Conservation (phyloP, 495 filamentous ascomycete species). For the Pyrenopolyporus hunteri region DNA sequence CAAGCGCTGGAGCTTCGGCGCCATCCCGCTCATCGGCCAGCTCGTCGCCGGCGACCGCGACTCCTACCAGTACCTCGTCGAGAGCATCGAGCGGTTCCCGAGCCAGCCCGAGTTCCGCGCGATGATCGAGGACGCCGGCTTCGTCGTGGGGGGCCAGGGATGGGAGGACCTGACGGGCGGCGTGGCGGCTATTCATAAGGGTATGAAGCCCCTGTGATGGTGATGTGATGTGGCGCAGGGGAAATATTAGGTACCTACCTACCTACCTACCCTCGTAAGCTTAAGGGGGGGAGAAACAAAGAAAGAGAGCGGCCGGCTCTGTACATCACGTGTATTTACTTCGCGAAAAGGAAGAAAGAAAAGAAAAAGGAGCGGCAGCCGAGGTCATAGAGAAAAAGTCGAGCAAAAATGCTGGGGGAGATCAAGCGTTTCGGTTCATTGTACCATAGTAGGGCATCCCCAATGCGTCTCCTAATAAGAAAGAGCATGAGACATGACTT, state of each 20-base stretch:
- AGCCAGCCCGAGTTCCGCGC: conserved; percentile 79
- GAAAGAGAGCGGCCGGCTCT: background rate
- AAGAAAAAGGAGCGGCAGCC: background rate
- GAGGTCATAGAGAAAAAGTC: conserved; percentile 12
- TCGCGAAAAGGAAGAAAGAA: background rate
- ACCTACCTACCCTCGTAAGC: too few species aligned
- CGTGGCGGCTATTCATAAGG: conserved; percentile 95
- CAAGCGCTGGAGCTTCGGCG: conserved; percentile 93
- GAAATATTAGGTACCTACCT: background rate
- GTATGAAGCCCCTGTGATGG: conserved; percentile 77
- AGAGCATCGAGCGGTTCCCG: conserved; percentile 95
- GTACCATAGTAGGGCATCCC: conserved; percentile 15
- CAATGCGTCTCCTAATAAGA: background rate
- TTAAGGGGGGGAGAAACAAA: background rate
- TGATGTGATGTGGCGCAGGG: background rate
- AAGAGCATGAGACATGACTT: background rate
- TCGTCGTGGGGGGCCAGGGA: conserved; percentile 78
- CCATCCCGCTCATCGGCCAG: conserved; percentile 94
- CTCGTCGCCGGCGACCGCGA: conserved; percentile 91
- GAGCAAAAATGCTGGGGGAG: background rate
- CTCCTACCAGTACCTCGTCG: conserved; percentile 97
- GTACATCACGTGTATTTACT: conserved; percentile 12
- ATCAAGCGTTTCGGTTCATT: background rate
- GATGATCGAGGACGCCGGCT: conserved; percentile 90
- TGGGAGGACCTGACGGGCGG: conserved; percentile 90